Percentiles rank a stretch among this genome's conserved stretches.
Conservation (phyloP, 2,329 filamentous ascomycete species). For the Aspergillus sp. region DNA sequence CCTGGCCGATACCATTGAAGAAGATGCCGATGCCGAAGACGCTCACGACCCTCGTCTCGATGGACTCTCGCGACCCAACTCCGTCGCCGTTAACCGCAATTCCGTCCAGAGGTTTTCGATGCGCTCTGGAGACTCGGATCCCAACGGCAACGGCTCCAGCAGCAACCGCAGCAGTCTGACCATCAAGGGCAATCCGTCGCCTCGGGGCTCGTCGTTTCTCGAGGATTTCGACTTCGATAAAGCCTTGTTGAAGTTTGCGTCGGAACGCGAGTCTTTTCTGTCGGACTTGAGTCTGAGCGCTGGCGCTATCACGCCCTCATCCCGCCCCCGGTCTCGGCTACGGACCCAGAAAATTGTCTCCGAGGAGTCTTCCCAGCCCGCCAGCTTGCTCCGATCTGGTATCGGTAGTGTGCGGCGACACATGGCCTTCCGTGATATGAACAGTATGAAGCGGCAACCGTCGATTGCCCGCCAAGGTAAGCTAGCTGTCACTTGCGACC, state of each 20-base stretch:
- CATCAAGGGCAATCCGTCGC: constrained; percentile 47
- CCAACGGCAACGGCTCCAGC: constrained; percentile 44
- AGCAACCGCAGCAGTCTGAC: constrained; percentile 67
- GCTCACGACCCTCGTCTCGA: constrained; percentile 34
- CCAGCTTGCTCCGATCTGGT: constrained; percentile 53
- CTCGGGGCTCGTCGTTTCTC: constrained; percentile 41
- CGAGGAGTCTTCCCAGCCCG: constrained; percentile 59
- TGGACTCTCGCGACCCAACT: constrained; percentile 41
- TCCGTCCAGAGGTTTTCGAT: constrained; percentile 46
- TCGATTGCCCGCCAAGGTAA: constrained; percentile 71
- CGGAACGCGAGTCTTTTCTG: constrained; percentile 89
- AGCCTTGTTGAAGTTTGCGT: constrained; percentile 89
- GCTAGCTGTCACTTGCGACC: constrained; percentile 26
- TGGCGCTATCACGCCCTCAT: constrained; percentile 68
- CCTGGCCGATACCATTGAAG: constrained; percentile 59
- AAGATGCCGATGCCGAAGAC: constrained; percentile 58
- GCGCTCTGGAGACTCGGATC: constrained; percentile 50
- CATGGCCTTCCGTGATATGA: constrained; percentile 93
- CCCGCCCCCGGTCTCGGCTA: constrained; percentile 71
- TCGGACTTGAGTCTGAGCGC: constrained; percentile 88
- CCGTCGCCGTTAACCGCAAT: constrained; percentile 31
- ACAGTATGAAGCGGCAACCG: constrained; percentile 84
- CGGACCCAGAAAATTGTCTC: constrained; percentile 78
- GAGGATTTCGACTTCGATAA: constrained; percentile 90
- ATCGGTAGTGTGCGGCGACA: constrained; percentile 87